Conservation (phyloP, 2,329 filamentous ascomycete species). For the Magnaporthales sp. region DNA sequence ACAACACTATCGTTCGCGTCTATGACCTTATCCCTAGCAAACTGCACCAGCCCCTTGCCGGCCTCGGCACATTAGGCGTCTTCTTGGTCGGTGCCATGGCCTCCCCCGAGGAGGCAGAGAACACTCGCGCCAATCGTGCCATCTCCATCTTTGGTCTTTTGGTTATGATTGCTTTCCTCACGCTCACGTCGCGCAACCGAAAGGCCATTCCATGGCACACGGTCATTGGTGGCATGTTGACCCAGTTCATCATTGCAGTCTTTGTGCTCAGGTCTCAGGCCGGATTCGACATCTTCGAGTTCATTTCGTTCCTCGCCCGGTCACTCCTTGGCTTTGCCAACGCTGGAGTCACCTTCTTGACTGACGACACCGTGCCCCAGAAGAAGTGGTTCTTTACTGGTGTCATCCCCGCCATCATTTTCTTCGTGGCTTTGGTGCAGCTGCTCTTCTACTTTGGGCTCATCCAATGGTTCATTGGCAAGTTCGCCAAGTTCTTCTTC, state of each 20-base stretch:
- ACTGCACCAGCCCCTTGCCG: slow-evolving; percentile 54
- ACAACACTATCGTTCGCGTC: slow-evolving; percentile 49
- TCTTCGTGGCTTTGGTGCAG: slow-evolving; percentile 90
- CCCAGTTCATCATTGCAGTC: slow-evolving; percentile 79
- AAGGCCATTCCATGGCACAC: slow-evolving; percentile 61
- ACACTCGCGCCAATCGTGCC: slow-evolving; percentile 71
- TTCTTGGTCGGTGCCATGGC: slow-evolving; percentile 74
- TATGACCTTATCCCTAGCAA: slow-evolving; percentile 58
- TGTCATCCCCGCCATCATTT: slow-evolving; percentile 88
- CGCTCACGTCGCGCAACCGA: slow-evolving; percentile 61
- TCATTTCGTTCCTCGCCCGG: slow-evolving; percentile 68
- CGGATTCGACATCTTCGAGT: slow-evolving; percentile 84
- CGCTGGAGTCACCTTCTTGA: slow-evolving; percentile 64
- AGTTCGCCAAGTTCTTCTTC: slow-evolving; percentile 87
- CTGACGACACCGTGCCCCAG: slow-evolving; percentile 31
- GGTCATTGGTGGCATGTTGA: slow-evolving; percentile 80
- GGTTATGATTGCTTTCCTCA: slow-evolving; percentile 62
- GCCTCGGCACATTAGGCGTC: slow-evolving; percentile 54
- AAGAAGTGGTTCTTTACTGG: slow-evolving; percentile 62
- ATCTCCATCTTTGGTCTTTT: slow-evolving; percentile 71
- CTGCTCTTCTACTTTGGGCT: slow-evolving; percentile 73
- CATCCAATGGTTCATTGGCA: slow-evolving; percentile 82
- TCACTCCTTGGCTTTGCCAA: slow-evolving; percentile 68
- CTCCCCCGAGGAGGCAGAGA: slow-evolving; percentile 61
- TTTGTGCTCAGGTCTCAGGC: slow-evolving; percentile 77